A percentile compares a stretch with the other conserved stretches of the same genome.
These are phyloP conservation scores for Sugiyamaella lignohabitans DNA, from an alignment of 805 yeast species.

Conservation along the genomic window DNA sequence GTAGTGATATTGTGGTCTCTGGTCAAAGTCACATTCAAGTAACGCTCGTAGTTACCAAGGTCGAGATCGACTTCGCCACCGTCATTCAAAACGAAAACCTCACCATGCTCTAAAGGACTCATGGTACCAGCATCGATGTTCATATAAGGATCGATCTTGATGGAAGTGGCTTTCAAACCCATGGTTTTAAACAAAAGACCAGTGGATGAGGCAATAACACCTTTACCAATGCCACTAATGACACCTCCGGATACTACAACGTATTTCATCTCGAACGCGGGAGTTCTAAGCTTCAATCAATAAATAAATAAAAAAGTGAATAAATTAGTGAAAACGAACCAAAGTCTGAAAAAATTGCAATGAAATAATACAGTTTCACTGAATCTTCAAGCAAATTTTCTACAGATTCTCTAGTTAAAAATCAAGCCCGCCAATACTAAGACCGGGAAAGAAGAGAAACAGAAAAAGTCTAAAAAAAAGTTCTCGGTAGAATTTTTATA, in stretches of 20 bases:
- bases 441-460: neutral
- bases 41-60: slow-evolving; percentile 96
- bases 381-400: too few species aligned
- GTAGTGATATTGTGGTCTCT: slow-evolving; percentile 96
- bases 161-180: slow-evolving; percentile 92
- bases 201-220: slow-evolving; percentile 93
- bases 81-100: slow-evolving; percentile 93
- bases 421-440: neutral
- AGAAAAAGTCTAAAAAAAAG: too few species aligned
- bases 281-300: neutral
- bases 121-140: slow-evolving; percentile 99
- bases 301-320: too few species aligned
- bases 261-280: slow-evolving; percentile 67
- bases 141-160: slow-evolving; percentile 98
- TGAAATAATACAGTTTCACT: too few species aligned
- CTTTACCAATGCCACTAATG: slow-evolving; percentile 98
- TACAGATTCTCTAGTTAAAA: too few species aligned
- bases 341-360: neutral
- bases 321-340: neutral
- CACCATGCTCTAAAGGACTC: slow-evolving; percentile 99
- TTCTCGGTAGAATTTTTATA: neutral
- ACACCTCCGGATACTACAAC: slow-evolving; percentile 99
- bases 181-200: slow-evolving; percentile 90
- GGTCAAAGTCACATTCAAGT: slow-evolving; percentile 87
- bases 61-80: slow-evolving; percentile 99